A percentile compares a stretch with the other conserved stretches of the same genome.
Evolutionary conservation across 495 filamentous ascomycete species (phyloP).

Genomic region (Xylaria sp.): DNA sequence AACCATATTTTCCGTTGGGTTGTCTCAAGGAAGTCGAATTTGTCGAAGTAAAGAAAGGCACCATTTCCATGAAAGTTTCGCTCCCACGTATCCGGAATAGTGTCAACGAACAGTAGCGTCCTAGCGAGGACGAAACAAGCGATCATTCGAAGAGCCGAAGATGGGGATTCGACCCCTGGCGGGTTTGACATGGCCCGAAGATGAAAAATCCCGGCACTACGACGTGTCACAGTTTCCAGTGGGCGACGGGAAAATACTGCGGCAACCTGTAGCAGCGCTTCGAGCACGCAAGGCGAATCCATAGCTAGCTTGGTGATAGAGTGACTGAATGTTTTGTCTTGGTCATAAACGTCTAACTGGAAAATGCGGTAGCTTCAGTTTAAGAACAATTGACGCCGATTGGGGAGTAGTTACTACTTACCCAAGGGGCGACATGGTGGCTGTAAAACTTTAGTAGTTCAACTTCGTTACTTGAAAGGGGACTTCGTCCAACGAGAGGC

Average conservation of each 20-base stretch:
- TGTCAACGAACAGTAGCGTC: conserved; percentile 27
- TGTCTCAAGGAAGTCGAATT: conserved; percentile 16
- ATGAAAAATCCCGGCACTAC: conserved; percentile 27
- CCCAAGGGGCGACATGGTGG: conserved; percentile 31
- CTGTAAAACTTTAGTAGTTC: conserved; percentile 28
- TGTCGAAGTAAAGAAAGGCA: conserved; percentile 12
- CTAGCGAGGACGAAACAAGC: conserved; percentile 27
- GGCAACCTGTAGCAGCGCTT: conserved; percentile 26
- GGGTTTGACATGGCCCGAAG: conserved; percentile 27
- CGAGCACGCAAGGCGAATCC: conserved; percentile 29
- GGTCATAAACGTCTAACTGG: conserved; percentile 31
- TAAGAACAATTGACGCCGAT: not conserved
- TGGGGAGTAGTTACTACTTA: conserved; percentile 12
- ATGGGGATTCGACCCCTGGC: conserved; percentile 6
- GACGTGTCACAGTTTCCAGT: conserved; percentile 23
- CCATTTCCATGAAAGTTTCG: conserved; percentile 24
- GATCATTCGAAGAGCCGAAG: conserved; percentile 21
- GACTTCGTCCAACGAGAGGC: conserved; percentile 48
- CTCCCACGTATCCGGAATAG: conserved; percentile 28
- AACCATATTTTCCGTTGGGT: conserved; percentile 24
- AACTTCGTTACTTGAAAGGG: conserved; percentile 26
- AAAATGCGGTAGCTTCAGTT: not conserved
- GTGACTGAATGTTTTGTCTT: conserved; percentile 26
- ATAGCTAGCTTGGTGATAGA: conserved; percentile 26
- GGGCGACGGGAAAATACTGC: conserved; percentile 27